These are phyloP conservation scores for Lepidium aucheri DNA, from an alignment of 345 rosid genomes.

Conservation along the genomic window DNA sequence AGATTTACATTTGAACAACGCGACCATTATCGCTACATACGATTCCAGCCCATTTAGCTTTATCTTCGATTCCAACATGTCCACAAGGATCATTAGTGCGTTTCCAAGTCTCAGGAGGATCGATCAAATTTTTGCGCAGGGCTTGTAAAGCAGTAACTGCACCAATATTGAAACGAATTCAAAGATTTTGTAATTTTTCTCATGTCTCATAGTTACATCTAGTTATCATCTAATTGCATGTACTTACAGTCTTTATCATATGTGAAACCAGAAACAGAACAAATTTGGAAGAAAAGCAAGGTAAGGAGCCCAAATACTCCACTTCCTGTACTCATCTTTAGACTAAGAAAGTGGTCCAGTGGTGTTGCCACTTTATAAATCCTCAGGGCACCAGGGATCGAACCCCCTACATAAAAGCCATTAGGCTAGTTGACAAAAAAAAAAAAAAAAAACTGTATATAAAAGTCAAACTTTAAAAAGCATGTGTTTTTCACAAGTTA, in stretches of 20 bases:
- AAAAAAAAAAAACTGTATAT: no score
- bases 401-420: no score
- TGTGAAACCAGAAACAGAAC: neutral
- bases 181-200: neutral
- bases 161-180: no score
- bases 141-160: no score
- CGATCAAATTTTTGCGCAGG: no score
- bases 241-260: neutral
- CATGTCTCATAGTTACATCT: neutral
- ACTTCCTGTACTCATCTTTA: slow-evolving; percentile 24
- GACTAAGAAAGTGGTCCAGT: neutral
- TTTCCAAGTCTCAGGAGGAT: no score
- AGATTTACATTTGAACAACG: neutral
- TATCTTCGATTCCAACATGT: no score
- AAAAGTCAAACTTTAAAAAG: neutral
- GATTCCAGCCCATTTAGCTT: no score
- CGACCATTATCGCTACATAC: neutral
- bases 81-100: no score
- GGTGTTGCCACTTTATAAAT: no score
- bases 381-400: no score
- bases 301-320: slow-evolving; percentile 15
- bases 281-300: neutral
- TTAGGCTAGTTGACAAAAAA: no score
- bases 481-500: neutral
- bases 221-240: neutral